Conservation (phyloP, 495 filamentous ascomycete species). For the Tuber calosporum region DNA sequence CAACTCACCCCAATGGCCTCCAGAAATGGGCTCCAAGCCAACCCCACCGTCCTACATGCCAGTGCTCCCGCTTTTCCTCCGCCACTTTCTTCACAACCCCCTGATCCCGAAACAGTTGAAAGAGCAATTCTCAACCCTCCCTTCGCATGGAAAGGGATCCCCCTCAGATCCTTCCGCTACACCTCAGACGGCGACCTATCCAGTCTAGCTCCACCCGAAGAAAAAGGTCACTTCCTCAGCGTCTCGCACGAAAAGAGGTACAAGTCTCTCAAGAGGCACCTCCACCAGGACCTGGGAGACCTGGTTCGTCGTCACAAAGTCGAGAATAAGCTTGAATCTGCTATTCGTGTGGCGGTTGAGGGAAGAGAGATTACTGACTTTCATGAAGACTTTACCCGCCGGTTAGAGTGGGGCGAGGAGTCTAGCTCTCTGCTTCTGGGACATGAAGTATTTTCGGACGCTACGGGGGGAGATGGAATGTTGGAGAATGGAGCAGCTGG, state of each 20-base stretch:
- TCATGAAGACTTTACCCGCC: conserved; percentile 25
- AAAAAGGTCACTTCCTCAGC: conserved; percentile 21
- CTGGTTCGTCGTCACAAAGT: conserved; percentile 18
- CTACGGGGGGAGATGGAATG: conserved; percentile 8
- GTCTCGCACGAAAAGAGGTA: conserved; percentile 24
- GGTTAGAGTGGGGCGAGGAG: conserved; percentile 22
- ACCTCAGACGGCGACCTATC: conserved; percentile 22
- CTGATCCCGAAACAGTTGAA: conserved; percentile 13
- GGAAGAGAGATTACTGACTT: conserved; percentile 17
- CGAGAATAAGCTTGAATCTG: conserved; percentile 27
- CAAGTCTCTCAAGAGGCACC: conserved; percentile 16
- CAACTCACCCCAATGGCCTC: conserved; percentile 1
- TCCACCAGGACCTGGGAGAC: conserved; percentile 21
- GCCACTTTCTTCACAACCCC: conserved; percentile 29
- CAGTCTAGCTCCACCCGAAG: conserved; percentile 20
- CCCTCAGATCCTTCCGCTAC: conserved; percentile 22
- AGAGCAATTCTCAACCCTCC: conserved; percentile 25
- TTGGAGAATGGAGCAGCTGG: conserved; percentile 10
- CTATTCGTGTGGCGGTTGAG: conserved; percentile 17
- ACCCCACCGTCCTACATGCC: background rate
- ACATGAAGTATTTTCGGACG: background rate
- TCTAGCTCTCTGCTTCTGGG: conserved; percentile 23
- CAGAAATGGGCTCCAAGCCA: background rate
- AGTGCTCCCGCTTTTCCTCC: conserved; percentile 33
- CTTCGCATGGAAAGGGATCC: conserved; percentile 28